Conservation (phyloP, 176 grass and related monocot genomes). For the Aegilops longissima region DNA sequence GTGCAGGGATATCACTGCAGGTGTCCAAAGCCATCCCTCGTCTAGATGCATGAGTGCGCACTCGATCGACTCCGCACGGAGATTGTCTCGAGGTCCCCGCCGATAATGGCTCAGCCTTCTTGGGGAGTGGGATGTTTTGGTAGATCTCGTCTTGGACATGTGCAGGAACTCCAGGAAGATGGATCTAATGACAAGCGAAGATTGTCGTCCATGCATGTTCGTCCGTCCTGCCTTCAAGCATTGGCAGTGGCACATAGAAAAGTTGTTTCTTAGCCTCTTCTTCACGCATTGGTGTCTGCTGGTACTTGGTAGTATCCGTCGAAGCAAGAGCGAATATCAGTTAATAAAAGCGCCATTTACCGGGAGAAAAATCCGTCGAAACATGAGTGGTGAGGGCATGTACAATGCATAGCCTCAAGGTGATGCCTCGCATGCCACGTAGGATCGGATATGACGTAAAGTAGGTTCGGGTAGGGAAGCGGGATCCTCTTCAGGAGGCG, state of each 20-base stretch:
- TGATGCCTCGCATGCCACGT: too few species aligned
- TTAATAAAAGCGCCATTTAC: too few species aligned
- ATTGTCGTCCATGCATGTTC: background rate
- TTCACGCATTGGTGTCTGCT: background rate
- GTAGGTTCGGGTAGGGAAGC: too few species aligned
- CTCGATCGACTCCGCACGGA: background rate
- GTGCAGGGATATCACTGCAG: background rate
- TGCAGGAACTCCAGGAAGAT: background rate
- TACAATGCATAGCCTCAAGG: too few species aligned
- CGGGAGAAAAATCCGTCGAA: too few species aligned
- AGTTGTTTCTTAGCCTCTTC: background rate
- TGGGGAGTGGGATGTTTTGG: background rate
- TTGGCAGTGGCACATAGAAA: background rate
- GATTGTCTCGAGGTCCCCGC: background rate
- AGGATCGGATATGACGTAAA: too few species aligned
- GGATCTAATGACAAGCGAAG: background rate
- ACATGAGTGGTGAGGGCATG: background rate
- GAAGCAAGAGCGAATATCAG: background rate
- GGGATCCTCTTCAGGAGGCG: too few species aligned
- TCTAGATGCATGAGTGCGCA: background rate
- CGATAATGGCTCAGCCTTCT: background rate
- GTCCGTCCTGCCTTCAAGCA: background rate
- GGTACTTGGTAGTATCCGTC: background rate
- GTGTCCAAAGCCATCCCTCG: background rate
- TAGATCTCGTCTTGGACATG: background rate